Base-by-base conservation (phyloP, 2,329 filamentous ascomycete species). In the Hirsutella rhossiliensis region DNA sequence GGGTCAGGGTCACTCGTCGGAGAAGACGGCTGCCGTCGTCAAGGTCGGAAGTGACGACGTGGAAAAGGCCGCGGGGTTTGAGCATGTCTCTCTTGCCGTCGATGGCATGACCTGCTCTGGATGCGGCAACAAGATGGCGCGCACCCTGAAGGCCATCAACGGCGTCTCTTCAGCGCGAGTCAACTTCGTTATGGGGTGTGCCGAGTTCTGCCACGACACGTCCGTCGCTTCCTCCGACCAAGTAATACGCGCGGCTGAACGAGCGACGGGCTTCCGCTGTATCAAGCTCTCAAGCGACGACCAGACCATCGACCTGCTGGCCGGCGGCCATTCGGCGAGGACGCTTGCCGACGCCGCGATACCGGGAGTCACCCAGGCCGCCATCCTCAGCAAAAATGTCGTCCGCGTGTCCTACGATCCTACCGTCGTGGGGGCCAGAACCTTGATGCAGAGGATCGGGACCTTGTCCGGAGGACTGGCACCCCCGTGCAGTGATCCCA, bases 121-220 rank as follows among this genome's bases (percentile, higher is more conserved):
- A 11, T 65, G 62, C 30, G 61, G 51, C 4, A 59, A 60, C 45
- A 65, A 64, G 42, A 43, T 65, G 31, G 48, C 55, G 40, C 55
- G 56, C 2, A 52, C 54, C 2, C 55, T 65, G 28, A 46, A 46
- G 1, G 48, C 45, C 3, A 51, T 53, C 3, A n/a, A 48, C 3
- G 61, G 60, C 3, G 57, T 64, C 1, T 59, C 57, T 3, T 49
- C 54, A 3, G 55, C 58, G 2, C 56, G 52, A 0, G 60, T 66
- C 47, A 64, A 64, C 45, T 66, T 65, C 32, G 60, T 65, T 48
- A 60, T 60, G 52, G 62, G 61, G 4, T 57, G 53, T 7, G 63
- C 56, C 36, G 62, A 65, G 18, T 60, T 66, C 40, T 48, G 42
- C 5, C 23, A 64, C 2, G 54, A 64, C 39, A 44, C 45, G 0